Conservation (phyloP, 2,329 filamentous ascomycete genomes). For the Fusarium sp. region DNA sequence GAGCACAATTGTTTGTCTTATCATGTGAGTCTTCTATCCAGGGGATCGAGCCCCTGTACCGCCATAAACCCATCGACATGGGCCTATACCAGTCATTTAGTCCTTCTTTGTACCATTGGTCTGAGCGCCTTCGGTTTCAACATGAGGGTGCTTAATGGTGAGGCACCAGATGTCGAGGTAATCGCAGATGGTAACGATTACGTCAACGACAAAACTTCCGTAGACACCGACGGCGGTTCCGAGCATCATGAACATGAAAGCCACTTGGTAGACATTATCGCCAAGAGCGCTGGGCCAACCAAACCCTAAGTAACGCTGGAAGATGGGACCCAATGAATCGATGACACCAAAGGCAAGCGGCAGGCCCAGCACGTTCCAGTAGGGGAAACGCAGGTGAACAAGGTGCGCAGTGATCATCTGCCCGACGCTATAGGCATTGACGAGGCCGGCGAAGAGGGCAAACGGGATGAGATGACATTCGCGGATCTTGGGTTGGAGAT, state of each 20-base stretch:
- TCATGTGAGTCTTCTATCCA: neutral
- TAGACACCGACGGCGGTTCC: constrained; percentile 91
- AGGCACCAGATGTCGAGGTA: constrained; percentile 98
- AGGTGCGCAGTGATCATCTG: constrained; percentile 96
- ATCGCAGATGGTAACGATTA: constrained; percentile 97
- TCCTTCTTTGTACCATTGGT: constrained; percentile 53
- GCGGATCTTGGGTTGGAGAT: constrained; percentile 85
- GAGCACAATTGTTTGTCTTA: neutral
- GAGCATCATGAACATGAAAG: constrained; percentile 88
- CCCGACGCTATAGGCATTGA: constrained; percentile 95
- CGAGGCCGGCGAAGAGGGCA: constrained; percentile 83
- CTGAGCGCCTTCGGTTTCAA: constrained; percentile 50
- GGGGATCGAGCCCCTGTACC: neutral
- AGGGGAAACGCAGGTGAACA: constrained; percentile 87
- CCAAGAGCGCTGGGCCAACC: constrained; percentile 83
- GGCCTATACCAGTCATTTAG: constrained; percentile 15
- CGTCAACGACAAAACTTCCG: constrained; percentile 95
- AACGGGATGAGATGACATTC: constrained; percentile 88
- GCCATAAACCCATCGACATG: neutral
- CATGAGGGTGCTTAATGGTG: constrained; percentile 87
- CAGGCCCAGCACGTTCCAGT: constrained; percentile 83
- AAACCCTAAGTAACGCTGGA: constrained; percentile 67
- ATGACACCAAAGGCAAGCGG: constrained; percentile 81
- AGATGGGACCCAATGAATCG: constrained; percentile 79
- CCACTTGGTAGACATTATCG: constrained; percentile 84